A percentile compares a stretch with the other conserved stretches of the same genome.
phyloP scores from a whole-genome alignment of 768 basidiomycete genomes.

The Leucogyrophana mollusca region DNA sequence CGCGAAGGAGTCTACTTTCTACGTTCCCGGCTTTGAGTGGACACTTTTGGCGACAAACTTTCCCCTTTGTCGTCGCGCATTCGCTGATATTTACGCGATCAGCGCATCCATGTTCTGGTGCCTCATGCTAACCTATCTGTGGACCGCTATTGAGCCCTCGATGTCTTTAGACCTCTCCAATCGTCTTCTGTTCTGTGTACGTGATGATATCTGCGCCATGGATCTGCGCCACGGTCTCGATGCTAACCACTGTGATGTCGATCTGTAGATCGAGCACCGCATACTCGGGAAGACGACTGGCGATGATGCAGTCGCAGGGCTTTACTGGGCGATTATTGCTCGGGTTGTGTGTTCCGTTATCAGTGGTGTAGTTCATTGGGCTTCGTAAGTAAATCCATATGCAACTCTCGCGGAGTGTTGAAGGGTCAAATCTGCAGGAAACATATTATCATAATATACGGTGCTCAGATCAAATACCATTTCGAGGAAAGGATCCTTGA shows the following conservation, averaged over 20 bases:
- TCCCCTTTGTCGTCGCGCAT: slow-evolving; percentile 12
- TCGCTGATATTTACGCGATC: slow-evolving; percentile 20
- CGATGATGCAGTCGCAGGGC: background rate
- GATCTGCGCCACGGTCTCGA: no score
- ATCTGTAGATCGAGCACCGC: slow-evolving; percentile 19
- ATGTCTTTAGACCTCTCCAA: slow-evolving; percentile 24
- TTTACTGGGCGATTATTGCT: slow-evolving; percentile 12
- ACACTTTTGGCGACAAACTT: background rate
- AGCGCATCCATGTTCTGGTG: slow-evolving; percentile 17
- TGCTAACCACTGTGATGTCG: background rate
- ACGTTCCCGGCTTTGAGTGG: slow-evolving; percentile 8
- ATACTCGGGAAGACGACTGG: slow-evolving; percentile 4
- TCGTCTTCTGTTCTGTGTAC: slow-evolving; percentile 17
- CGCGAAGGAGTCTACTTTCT: slow-evolving; percentile 8
- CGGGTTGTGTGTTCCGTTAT: slow-evolving; percentile 16
- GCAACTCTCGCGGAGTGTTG: background rate
- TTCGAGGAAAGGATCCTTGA: slow-evolving; percentile 18
- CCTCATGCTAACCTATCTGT: slow-evolving; percentile 9
- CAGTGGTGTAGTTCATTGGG: slow-evolving; percentile 12
- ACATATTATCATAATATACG: slow-evolving; percentile 4
- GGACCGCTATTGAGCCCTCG: slow-evolving; percentile 16
- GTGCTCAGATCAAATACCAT: slow-evolving; percentile 17
- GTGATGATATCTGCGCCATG: background rate
- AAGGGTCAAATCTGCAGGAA: slow-evolving; percentile 5
- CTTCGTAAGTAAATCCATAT: slow-evolving; percentile 13